Evolutionary conservation across 2,329 filamentous ascomycete genomes (phyloP), one percentile per base, ranked within the genome.

Genomic region (Aspergillus carbonarius): DNA sequence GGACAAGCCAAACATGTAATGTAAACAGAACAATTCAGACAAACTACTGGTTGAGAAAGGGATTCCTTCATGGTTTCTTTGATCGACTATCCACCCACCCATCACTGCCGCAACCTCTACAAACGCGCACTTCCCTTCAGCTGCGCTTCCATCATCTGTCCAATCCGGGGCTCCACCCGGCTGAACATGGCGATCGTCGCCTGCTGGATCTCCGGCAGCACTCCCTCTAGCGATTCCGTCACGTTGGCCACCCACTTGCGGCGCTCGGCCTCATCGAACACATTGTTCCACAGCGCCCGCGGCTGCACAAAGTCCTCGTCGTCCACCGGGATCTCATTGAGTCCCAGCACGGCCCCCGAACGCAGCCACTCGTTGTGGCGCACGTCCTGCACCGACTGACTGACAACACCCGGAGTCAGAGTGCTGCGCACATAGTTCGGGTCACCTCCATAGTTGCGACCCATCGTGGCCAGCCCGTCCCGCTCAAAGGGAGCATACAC

Each of bases 371-470:
- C 62, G 35, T 60, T 60, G 59, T 70, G 67, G 15, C 64, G 65
- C 17, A 68, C 61, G 6, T 64, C 57, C 17, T 65, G 62, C 17
- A 62, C 49, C n/a, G 54, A 39, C 42, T 62, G 60, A 48, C 57
- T 62, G 10, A 47, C 54, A 0, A 68, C 30, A 3, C 63, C 66
- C 1, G 67, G 65, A 4, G 63, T 64, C 9, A 73, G 53, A 13
- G 61, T 63, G 27, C 65, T 74, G 25, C 68, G 66, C 5, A 73
- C 65, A 66, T 87, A 88, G 74, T 84, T 85, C 9, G 84, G 83
- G 68, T 86, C 82, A 23, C 78, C 77, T 53, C 84, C 85, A 65
- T 86, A 85, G 76, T 87, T 87, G 57, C 78, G 79, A 13, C 66
- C 69, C 17, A 73, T 68, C 15, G 70, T 73, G 59, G 71, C 73